Percentiles rank a stretch among this genome's conserved stretches.
These are phyloP conservation scores for Dendrobium chrysotoxum DNA, from an alignment of 106 monocot species.

Conservation along the genomic window DNA sequence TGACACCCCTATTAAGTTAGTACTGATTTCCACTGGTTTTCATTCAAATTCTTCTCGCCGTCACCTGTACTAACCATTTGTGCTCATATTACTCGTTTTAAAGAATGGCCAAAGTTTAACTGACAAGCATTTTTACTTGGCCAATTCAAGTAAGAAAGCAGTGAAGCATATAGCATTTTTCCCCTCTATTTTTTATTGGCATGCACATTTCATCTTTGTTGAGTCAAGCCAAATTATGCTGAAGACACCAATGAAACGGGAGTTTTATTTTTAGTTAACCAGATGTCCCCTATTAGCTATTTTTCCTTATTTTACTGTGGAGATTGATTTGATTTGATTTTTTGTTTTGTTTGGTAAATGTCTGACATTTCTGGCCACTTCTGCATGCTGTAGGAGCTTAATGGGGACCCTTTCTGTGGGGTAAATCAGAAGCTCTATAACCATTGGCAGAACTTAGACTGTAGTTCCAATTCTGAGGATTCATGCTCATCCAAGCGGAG, in stretches of 20 bases:
- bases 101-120: neutral
- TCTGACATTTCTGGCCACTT: neutral
- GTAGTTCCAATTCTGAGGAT: conserved; percentile 26
- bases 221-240: neutral
- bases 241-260: neutral
- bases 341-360: neutral
- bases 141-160: neutral
- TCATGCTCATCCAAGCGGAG: conserved; percentile 47
- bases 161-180: neutral
- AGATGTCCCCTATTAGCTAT: neutral
- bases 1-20: neutral
- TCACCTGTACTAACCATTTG: neutral
- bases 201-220: neutral
- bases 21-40: neutral
- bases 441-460: conserved; percentile 49
- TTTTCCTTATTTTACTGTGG: neutral
- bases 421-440: conserved; percentile 62
- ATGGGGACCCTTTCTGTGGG: conserved; percentile 21
- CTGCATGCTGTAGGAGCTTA: conserved; percentile 31
- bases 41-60: neutral
- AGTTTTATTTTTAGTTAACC: neutral
- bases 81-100: neutral
- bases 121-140: neutral
- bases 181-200: no score
- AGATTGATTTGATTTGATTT: neutral